phyloP scores from a whole-genome alignment of 495 filamentous ascomycete species.

The Annulohypoxylon nitens region DNA sequence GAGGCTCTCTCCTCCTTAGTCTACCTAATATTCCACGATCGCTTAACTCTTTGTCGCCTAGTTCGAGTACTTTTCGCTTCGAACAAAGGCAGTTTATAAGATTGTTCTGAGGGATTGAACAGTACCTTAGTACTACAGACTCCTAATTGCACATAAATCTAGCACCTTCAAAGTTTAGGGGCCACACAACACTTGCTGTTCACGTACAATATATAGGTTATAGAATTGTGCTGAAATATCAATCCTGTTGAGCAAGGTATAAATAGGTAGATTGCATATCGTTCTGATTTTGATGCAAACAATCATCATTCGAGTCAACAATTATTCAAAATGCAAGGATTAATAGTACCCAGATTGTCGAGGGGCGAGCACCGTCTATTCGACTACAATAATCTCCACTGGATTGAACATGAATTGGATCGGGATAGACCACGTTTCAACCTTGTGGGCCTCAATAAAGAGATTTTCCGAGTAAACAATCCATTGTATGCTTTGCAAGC shows the following conservation, averaged over 20 bases:
- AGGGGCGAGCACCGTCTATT: neutral
- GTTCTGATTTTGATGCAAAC: neutral
- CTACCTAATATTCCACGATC: neutral
- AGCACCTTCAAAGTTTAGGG: no score
- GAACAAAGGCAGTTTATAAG: neutral
- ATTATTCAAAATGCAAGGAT: neutral
- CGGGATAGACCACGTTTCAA: neutral
- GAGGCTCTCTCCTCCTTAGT: neutral
- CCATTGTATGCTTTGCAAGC: no score
- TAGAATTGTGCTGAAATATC: neutral
- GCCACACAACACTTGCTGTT: no score
- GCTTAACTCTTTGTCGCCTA: neutral
- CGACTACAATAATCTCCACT: neutral
- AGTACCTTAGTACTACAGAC: no score
- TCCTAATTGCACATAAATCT: no score
- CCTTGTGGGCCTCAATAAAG: no score
- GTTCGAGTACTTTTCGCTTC: neutral
- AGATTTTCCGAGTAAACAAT: no score
- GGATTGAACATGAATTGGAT: neutral
- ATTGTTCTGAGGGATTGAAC: neutral
- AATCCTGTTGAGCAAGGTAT: neutral
- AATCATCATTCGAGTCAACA: neutral
- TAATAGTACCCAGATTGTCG: neutral
- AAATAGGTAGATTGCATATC: neutral
- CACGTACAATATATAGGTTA: neutral